These are phyloP conservation scores for Hymenotorrendiella dingleyae DNA, from an alignment of 2,329 filamentous ascomycete species.

Conservation along the genomic window DNA sequence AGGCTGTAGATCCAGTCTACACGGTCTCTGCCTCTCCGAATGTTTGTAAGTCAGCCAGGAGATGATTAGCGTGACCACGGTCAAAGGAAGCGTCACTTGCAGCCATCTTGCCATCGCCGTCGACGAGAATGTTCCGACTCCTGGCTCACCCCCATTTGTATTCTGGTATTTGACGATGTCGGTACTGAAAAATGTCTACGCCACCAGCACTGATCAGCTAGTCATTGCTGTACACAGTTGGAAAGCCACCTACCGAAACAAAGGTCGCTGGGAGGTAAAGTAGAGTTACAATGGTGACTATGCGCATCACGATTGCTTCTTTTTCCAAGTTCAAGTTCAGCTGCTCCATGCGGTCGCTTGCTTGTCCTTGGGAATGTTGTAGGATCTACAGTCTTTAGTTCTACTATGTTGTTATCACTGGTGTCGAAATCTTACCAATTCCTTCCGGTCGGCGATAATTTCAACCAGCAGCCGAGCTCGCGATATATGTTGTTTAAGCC, in stretches of 20 bases:
- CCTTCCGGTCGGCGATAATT: constrained; percentile 33
- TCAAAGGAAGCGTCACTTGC: constrained; percentile 35
- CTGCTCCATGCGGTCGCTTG: constrained; percentile 27
- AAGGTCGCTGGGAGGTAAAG: constrained; percentile 34
- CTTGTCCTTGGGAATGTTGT: constrained; percentile 32
- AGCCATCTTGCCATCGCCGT: constrained; percentile 33
- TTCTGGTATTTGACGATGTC: constrained; percentile 35
- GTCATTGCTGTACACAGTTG: too few species aligned
- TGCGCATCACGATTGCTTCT: constrained; percentile 32
- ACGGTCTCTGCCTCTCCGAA: too few species aligned
- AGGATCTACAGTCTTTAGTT: constrained; percentile 31
- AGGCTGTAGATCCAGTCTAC: too few species aligned
- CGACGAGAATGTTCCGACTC: constrained; percentile 24
- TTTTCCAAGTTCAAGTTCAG: constrained; percentile 19
- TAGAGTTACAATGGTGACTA: constrained; percentile 32
- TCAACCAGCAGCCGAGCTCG: constrained; percentile 31
- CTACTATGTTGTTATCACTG: too few species aligned
- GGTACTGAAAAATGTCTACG: constrained; percentile 37
- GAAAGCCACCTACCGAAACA: constrained; percentile 32
- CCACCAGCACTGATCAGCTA: too few species aligned
- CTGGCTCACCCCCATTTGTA: constrained; percentile 14
- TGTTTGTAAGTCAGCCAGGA: too few species aligned
- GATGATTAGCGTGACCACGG: constrained; percentile 26
- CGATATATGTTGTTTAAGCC: constrained; percentile 33
- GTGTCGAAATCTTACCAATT: constrained; percentile 31